These are phyloP conservation scores for Tolypocladium tundrense DNA, from an alignment of 2,329 filamentous ascomycete species.

Conservation along the genomic window DNA sequence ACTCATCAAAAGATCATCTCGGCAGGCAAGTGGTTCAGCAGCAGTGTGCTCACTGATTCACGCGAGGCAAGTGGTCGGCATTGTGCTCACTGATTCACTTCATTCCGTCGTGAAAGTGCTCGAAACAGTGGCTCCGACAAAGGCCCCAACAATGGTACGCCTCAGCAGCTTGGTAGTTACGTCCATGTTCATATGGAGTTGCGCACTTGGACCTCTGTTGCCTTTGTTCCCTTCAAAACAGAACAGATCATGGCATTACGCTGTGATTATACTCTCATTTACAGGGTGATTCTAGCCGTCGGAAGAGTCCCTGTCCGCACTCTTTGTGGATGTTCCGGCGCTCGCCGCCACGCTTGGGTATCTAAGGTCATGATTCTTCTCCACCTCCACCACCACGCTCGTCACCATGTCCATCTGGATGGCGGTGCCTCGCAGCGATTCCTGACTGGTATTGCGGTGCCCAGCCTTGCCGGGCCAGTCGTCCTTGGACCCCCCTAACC, in stretches of 20 bases:
- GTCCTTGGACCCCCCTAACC: slow-evolving; percentile 1
- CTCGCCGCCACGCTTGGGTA: slow-evolving; percentile 13
- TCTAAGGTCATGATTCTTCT: slow-evolving; percentile 15
- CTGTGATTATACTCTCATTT: not conserved
- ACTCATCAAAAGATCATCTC: no score
- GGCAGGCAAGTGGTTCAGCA: no score
- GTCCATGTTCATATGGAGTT: no score
- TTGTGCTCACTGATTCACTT: no score
- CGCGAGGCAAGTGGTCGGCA: no score
- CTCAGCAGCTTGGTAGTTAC: no score
- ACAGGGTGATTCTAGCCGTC: not conserved
- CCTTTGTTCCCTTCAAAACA: not conserved
- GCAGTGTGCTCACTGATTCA: no score
- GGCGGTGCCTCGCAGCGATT: slow-evolving; percentile 23
- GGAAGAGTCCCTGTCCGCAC: slow-evolving; percentile 14
- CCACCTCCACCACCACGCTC: slow-evolving; percentile 28
- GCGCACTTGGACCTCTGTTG: no score
- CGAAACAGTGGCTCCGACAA: no score
- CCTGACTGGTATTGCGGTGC: slow-evolving; percentile 15
- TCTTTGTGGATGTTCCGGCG: slow-evolving; percentile 15
- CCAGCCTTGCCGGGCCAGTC: slow-evolving; percentile 4
- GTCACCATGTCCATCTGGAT: slow-evolving; percentile 35
- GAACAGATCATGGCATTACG: no score
- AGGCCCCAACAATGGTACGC: no score
- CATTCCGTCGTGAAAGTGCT: no score